Base-by-base conservation (phyloP, 2,329 filamentous ascomycete genomes). In the Diaporthe nobilis region DNA sequence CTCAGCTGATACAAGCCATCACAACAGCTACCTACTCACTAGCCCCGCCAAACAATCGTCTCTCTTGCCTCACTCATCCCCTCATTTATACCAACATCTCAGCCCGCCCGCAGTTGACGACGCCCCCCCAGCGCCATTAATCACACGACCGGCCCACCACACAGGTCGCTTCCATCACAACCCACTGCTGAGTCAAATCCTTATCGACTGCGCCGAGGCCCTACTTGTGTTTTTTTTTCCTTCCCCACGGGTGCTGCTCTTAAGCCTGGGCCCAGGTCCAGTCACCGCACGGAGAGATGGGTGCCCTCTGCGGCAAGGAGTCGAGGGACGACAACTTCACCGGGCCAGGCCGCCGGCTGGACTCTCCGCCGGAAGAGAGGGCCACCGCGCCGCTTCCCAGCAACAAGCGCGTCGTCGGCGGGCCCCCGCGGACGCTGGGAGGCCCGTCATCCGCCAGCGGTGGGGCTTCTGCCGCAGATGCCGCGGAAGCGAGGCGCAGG, bases 261-360 rank as follows among this genome's bases (percentile, higher is more conserved):
- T 4, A 31, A 51, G 31, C 53, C 34, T 55, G 6, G 25, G 44
- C 53, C 51, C 49, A 42, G 37, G 15, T 51, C 72, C 42, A 55
- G 39, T 28, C 49, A 71, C 72, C 71, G 57, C 73, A 44, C 76
- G 84, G 76, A 68, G 65, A 68, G 78, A 98, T 98, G 96, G 96
- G 96, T 76, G 96, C 95, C 83, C 89, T 95, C 85, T 98, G 94
- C 87, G 94, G 95, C 82, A 95, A 95, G 84, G 89, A 88, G 75
- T 86, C 91, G 44, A 73, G 53, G 63, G 86, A 90, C 77, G 92
- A 94, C 80, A 88, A 91, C 83, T 97, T 95, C 86, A 85, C 91
- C 71, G 90, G 91, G 72, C 92, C 94, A 67, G 95, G 95, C 76
- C 93, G 94, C 72, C 90, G 92, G 51, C 88, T 98, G 73, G 93